Conservation (phyloP, 192 early-diverging fungal genomes). For the Gonapodya prolifera region DNA sequence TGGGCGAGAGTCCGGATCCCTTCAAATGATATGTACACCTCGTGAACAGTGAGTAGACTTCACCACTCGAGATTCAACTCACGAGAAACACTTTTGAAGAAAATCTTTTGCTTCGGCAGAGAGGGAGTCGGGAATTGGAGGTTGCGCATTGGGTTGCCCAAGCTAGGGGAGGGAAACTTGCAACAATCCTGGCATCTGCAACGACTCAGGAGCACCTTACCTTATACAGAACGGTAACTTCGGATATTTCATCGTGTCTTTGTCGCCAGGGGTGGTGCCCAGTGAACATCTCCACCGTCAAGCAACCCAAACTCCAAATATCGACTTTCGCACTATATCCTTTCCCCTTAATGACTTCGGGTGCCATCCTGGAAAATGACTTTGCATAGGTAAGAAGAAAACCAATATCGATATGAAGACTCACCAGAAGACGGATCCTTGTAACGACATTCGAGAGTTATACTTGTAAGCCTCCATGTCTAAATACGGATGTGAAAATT, state of each 20-base stretch:
- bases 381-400: constrained; percentile 64
- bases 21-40: constrained; percentile 10
- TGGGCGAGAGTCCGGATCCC: constrained; percentile 64
- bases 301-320: constrained; percentile 81
- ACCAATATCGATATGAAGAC: constrained; percentile 88
- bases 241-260: background rate
- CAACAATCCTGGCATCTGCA: constrained; percentile 72
- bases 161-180: constrained; percentile 42
- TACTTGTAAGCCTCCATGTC: constrained; percentile 25
- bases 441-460: constrained; percentile 54
- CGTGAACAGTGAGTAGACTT: background rate
- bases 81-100: constrained; percentile 57
- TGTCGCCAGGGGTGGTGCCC: constrained; percentile 75
- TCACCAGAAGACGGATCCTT: constrained; percentile 98
- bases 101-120: constrained; percentile 57
- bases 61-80: constrained; percentile 24
- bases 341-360: constrained; percentile 70
- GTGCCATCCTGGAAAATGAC: constrained; percentile 80
- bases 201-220: constrained; percentile 50
- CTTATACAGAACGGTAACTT: constrained; percentile 33
- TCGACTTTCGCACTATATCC: constrained; percentile 87
- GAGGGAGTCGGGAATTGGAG: constrained; percentile 67
- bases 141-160: constrained; percentile 58
- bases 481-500: constrained; percentile 6
- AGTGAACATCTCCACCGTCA: constrained; percentile 98